Evolutionary conservation across 805 yeast genomes (phyloP), one percentile per base, ranked within the genome.

Genomic region (Sugiyamaella smithiae): DNA sequence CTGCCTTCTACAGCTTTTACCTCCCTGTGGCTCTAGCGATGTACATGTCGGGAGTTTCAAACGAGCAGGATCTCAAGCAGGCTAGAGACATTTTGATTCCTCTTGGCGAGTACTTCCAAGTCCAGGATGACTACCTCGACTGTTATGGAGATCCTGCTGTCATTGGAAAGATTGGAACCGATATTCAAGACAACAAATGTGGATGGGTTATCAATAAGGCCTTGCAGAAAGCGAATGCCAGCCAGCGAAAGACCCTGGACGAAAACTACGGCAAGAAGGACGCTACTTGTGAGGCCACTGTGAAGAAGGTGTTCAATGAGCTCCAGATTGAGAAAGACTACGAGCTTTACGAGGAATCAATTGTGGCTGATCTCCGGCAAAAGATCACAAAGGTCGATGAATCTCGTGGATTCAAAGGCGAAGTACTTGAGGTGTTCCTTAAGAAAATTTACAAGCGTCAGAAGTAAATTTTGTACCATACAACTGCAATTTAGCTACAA

Each of bases 81-180:
- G 97, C 88, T 16, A 77, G 75, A 54, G 93, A 87, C 58, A 82
- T 93, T 36, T 77, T 93, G 68, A 82, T 93, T 56, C 97, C 97
- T 49, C 78, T 93, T 58, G 99, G 99, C 51, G 97, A 93, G 69
- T 93, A 93, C 69, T 93, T 93, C 84, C 99, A 93, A 75, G 88
- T 93, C 59, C 99, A 93, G 73, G 99, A 93, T 67, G 99, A 93
- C 69, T 93, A 77, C 73, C 79, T 93, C 57, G 99, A 93, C 70
- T 88, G 97, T 69, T 93, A 88, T 65, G 99, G 99, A 57, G 88
- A 91, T 61, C 97, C 99, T 37, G 95, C 87, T 65, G 88, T 91
- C 63, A 93, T 90, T 64, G 99, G 99, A 55, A 93, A 93, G 76
- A 88, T 93, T 59, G 99, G 99, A 59, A 93, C 99, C 52, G 99